Percentiles rank a stretch among this genome's conserved stretches.
phyloP scores from a whole-genome alignment of 371 early-diverging fungal genomes.

The Rhizopus arrhizus region DNA sequence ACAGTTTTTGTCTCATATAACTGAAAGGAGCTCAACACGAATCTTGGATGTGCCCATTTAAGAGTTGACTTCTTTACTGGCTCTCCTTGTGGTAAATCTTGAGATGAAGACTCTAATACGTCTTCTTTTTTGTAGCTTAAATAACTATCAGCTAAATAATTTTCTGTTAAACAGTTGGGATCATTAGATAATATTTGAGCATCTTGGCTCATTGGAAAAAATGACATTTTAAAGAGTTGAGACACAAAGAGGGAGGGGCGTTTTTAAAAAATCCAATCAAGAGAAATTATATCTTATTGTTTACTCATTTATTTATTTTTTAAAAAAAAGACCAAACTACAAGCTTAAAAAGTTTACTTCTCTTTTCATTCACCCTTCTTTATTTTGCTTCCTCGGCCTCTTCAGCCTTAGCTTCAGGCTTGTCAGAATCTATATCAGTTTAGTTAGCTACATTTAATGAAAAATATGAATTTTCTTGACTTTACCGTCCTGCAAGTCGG shows the following conservation, averaged over 20 bases:
- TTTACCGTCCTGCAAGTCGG: too few relatives aligned
- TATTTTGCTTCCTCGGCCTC: too few relatives aligned
- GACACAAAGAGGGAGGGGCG: too few relatives aligned
- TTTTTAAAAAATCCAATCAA: not conserved
- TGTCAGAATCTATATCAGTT: too few relatives aligned
- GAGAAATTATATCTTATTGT: not conserved
- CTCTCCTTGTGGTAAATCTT: not conserved
- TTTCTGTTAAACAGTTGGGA: conserved; percentile 22
- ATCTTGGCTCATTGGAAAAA: conserved; percentile 33
- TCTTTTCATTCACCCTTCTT: too few relatives aligned
- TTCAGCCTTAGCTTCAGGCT: too few relatives aligned
- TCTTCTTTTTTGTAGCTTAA: conserved; percentile 9
- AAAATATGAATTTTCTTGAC: too few relatives aligned
- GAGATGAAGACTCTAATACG: not conserved
- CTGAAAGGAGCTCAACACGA: conserved; percentile 66
- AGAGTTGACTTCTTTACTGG: conserved; percentile 24
- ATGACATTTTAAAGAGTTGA: conserved; percentile 2
- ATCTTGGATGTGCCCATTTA: conserved; percentile 36
- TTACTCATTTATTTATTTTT: too few relatives aligned
- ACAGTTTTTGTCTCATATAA: conserved; percentile 86
- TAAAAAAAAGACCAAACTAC: too few relatives aligned
- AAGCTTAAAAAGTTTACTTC: too few relatives aligned
- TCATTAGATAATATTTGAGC: conserved; percentile 34
- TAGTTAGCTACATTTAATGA: too few relatives aligned
- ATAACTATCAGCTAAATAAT: conserved; percentile 24